A percentile compares a stretch with the other conserved stretches of the same genome.
phyloP scores from a whole-genome alignment of 371 early-diverging fungal genomes.

The Actinomortierella ambigua region DNA sequence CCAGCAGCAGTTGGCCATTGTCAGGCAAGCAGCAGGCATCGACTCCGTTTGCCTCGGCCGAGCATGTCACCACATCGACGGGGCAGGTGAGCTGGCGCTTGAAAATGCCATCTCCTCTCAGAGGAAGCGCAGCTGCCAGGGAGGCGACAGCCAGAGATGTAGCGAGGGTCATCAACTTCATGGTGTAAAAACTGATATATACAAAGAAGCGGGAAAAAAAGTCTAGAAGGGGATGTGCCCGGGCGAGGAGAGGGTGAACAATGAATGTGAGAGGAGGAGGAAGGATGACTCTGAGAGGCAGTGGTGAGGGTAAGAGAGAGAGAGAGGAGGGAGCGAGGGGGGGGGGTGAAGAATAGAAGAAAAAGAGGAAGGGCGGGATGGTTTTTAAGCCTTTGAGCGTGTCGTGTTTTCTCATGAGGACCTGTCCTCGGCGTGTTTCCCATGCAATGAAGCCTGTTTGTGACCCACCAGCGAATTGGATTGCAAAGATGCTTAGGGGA shows the following conservation, averaged over 20 bases:
- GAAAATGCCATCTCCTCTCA: slow-evolving; percentile 12
- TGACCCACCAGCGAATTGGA: too few relatives aligned
- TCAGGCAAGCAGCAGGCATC: slow-evolving; percentile 73
- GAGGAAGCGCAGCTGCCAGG: slow-evolving; percentile 37
- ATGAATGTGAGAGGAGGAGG: background rate
- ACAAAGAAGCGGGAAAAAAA: too few relatives aligned
- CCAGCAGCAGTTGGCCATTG: slow-evolving; percentile 68
- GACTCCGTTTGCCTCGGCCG: slow-evolving; percentile 20
- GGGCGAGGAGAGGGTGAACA: background rate
- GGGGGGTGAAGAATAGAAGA: slow-evolving; percentile 2
- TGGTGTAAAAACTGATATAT: slow-evolving; percentile 13
- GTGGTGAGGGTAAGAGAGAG: background rate
- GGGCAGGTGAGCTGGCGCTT: slow-evolving; percentile 48
- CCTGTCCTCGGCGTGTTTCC: too few relatives aligned
- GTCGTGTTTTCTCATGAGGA: too few relatives aligned
- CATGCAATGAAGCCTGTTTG: too few relatives aligned
- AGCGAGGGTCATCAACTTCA: slow-evolving; percentile 52
- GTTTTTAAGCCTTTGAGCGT: too few relatives aligned
- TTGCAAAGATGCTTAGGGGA: too few relatives aligned
- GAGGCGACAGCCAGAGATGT: slow-evolving; percentile 47
- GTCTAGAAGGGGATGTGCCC: background rate
- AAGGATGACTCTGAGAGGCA: slow-evolving; percentile 16
- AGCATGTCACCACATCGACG: slow-evolving; percentile 53
- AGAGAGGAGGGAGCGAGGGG: slow-evolving; percentile 12
- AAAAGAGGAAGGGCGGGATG: too few relatives aligned